Conservation (phyloP, 2,329 filamentous ascomycete genomes). For the Ilyonectria sp. region DNA sequence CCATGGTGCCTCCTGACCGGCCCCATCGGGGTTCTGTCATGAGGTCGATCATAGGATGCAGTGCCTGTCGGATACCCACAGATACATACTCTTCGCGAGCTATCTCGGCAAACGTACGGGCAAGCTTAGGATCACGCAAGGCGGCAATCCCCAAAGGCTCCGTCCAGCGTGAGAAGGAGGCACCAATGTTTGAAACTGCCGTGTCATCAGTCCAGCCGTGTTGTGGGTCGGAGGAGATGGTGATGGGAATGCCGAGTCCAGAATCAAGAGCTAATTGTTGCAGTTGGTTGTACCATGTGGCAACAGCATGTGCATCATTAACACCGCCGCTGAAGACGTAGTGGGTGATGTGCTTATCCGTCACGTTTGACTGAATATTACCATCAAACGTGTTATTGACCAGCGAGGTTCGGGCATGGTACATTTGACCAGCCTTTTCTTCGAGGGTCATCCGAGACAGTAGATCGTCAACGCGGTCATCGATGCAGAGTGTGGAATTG, state of each 20-base stretch:
- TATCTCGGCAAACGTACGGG: slow-evolving; percentile 63
- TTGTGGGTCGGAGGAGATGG: slow-evolving; percentile 63
- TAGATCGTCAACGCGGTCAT: slow-evolving; percentile 2
- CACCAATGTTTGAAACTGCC: slow-evolving; percentile 58
- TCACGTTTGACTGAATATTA: not conserved
- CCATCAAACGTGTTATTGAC: not conserved
- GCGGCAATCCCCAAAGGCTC: slow-evolving; percentile 66
- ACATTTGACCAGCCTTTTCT: slow-evolving; percentile 3
- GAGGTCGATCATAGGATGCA: slow-evolving; percentile 67
- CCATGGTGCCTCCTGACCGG: slow-evolving; percentile 61
- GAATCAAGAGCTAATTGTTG: slow-evolving; percentile 61
- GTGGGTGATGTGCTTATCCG: slow-evolving; percentile 54
- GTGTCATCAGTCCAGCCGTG: slow-evolving; percentile 60
- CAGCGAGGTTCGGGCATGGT: not conserved
- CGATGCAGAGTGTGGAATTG: not conserved
- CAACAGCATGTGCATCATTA: slow-evolving; percentile 51
- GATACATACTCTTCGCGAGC: slow-evolving; percentile 63
- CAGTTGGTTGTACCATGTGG: slow-evolving; percentile 59
- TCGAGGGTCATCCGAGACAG: slow-evolving; percentile 5
- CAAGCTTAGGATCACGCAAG: slow-evolving; percentile 59
- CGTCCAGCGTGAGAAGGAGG: slow-evolving; percentile 65
- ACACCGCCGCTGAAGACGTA: slow-evolving; percentile 64
- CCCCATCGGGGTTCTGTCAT: slow-evolving; percentile 68
- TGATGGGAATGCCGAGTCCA: slow-evolving; percentile 64
- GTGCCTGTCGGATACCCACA: slow-evolving; percentile 59